Conservation (phyloP, 1,139 yeast genomes). For the Petasospora fabianii region DNA sequence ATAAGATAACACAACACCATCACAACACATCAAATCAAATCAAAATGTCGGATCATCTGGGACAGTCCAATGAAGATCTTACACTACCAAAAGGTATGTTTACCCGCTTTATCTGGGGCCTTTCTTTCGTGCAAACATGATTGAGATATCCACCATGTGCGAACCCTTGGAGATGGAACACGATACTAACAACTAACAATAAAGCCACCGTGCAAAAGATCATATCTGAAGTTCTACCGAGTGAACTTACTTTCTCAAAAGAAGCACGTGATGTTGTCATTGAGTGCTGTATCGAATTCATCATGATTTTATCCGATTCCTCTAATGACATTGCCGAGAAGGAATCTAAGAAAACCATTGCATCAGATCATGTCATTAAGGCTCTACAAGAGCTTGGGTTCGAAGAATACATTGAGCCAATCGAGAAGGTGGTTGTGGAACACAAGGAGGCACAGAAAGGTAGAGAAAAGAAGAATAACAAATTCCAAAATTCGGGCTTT, state of each 20-base stretch:
- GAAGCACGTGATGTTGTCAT: slow-evolving; percentile 95
- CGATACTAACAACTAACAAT: neutral
- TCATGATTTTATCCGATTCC: slow-evolving; percentile 91
- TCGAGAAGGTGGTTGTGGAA: slow-evolving; percentile 76
- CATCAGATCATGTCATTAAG: slow-evolving; percentile 91
- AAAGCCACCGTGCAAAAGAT: slow-evolving; percentile 93
- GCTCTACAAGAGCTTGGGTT: slow-evolving; percentile 90
- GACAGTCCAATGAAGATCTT: slow-evolving; percentile 26
- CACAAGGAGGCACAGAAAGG: slow-evolving; percentile 85
- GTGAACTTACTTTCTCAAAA: slow-evolving; percentile 81
- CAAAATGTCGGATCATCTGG: slow-evolving; percentile 1
- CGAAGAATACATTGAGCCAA: slow-evolving; percentile 75
- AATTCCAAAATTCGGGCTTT: slow-evolving; percentile 88
- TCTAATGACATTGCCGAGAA: slow-evolving; percentile 95
- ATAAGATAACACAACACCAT: neutral
- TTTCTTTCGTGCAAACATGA: neutral
- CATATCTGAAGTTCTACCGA: slow-evolving; percentile 82
- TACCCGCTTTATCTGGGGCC: neutral
- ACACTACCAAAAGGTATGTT: slow-evolving; percentile 33
- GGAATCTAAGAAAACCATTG: slow-evolving; percentile 94
- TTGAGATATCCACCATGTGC: neutral
- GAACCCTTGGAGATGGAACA: neutral
- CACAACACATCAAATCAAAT: neutral
- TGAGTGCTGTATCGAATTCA: slow-evolving; percentile 93
- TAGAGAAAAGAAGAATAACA: slow-evolving; percentile 89